phyloP scores from a whole-genome alignment of 768 basidiomycete genomes.

The Boletellus ananas region DNA sequence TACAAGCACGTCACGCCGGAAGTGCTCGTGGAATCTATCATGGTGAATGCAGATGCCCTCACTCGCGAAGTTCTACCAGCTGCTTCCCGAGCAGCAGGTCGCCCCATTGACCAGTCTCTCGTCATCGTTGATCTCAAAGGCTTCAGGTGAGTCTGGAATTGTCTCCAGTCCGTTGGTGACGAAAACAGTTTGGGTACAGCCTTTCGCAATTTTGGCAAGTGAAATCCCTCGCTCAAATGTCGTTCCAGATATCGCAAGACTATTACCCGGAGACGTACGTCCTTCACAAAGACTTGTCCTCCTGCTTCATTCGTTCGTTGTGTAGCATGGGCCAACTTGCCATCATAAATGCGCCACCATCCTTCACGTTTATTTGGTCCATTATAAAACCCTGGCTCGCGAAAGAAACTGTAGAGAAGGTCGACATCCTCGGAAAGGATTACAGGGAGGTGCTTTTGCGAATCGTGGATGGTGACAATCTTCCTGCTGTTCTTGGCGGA shows the following conservation, averaged over 20 bases:
- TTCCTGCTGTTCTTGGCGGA: constrained; percentile 62
- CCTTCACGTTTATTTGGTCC: constrained; percentile 71
- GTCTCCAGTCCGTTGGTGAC: not conserved
- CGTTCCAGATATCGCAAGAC: constrained; percentile 75
- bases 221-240: constrained; percentile 55
- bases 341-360: constrained; percentile 68
- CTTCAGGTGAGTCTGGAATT: constrained; percentile 49
- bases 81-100: constrained; percentile 52
- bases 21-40: constrained; percentile 56
- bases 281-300: not conserved
- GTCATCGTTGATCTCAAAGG: constrained; percentile 70
- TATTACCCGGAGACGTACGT: constrained; percentile 75
- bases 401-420: constrained; percentile 66
- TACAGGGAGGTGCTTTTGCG: constrained; percentile 55
- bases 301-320: not conserved
- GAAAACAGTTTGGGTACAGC: constrained; percentile 31
- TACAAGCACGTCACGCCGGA: constrained; percentile 57
- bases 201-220: constrained; percentile 74
- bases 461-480: constrained; percentile 57
- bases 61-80: constrained; percentile 66
- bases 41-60: constrained; percentile 65
- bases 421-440: constrained; percentile 60
- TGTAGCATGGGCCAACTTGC: constrained; percentile 67
- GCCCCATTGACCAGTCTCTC: constrained; percentile 46
- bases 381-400: constrained; percentile 69